phyloP scores from a whole-genome alignment of 176 grass and related monocot species.

The Aegilops bicornis region DNA sequence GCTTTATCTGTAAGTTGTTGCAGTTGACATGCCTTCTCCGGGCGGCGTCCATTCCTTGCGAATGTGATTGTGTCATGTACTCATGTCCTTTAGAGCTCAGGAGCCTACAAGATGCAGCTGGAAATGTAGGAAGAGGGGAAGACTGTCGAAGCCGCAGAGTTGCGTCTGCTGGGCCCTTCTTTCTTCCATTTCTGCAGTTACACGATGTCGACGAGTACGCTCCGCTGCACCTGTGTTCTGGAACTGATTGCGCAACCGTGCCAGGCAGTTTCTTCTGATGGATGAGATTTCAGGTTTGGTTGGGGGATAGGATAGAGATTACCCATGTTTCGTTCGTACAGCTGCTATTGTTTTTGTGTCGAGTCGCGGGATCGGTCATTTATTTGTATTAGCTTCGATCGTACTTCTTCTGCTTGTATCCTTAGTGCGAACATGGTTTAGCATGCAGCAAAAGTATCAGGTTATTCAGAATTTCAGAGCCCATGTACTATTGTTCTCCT shows the following conservation, averaged over 20 bases:
- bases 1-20: conserved; percentile 9
- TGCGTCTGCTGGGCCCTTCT: conserved; percentile 16
- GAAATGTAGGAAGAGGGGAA: conserved; percentile 11
- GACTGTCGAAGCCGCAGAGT: conserved; percentile 1
- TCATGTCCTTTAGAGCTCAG: conserved; percentile 8
- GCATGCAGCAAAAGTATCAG: conserved; percentile 5
- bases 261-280: neutral
- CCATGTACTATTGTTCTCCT: neutral
- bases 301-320: conserved; percentile 13
- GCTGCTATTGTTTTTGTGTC: neutral
- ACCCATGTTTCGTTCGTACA: conserved; percentile 36
- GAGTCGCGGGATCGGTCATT: neutral
- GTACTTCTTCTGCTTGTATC: conserved; percentile 6
- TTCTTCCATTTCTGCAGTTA: conserved; percentile 1
- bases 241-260: neutral
- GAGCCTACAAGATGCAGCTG: conserved; percentile 24
- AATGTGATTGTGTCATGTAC: conserved; percentile 40
- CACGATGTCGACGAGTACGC: conserved; percentile 3
- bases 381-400: conserved; percentile 28
- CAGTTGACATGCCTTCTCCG: conserved; percentile 31
- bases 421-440: conserved; percentile 12
- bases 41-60: conserved; percentile 35
- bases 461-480: conserved; percentile 36
- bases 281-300: conserved; percentile 24
- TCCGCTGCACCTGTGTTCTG: conserved; percentile 5